Evolutionary conservation across 2,329 filamentous ascomycete genomes (phyloP), one percentile per base, ranked within the genome.

Genomic region (Lecanicillium sp.): DNA sequence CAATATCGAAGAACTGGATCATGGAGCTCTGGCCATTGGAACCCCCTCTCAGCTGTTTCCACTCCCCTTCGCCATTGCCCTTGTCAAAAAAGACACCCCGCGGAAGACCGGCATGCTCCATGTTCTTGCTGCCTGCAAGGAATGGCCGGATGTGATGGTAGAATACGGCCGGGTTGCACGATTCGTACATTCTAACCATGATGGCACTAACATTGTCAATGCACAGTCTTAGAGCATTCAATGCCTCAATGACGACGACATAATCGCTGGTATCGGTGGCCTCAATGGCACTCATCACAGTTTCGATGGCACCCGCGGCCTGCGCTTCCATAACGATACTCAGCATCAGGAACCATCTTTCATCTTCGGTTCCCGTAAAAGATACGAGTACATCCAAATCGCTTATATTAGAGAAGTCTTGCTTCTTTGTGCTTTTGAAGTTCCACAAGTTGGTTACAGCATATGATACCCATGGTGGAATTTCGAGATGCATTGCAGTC

Each of bases 291-390:
- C 73, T 64, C 17, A 94, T 67, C 79, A 95, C 87, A 38, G 81
- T 59, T 0, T 85, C 82, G 41, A 96, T 80, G 19, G 87, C 76
- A 0, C 73, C 68, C 0, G 80, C 88, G 0, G 84, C 87, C 33
- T 79, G 74, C 19, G 87, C 83, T 63, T 97, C 90, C 56, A 96
- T 94, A 13, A 88, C 88, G 1, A 92, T 83, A 1, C 87, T 94
- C 43, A 96, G 73, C 22, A 92, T 69, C 49, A 88, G 90, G 62
- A 97, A 97, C 90, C 90, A 96, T 50, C 88, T 87, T 61, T 97
- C 90, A 48, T 94, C 87, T 35, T 82, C 64, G 5, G 86, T 92
- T 17, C 87, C 88, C 4, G 88, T 96, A 53, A 95, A 92, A 10
- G 89, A 94, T 53, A 84, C 74, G 6, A 89, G 70, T 0, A 81